Conservation (phyloP, 805 yeast genomes). For the Cephaloascus fragrans region DNA sequence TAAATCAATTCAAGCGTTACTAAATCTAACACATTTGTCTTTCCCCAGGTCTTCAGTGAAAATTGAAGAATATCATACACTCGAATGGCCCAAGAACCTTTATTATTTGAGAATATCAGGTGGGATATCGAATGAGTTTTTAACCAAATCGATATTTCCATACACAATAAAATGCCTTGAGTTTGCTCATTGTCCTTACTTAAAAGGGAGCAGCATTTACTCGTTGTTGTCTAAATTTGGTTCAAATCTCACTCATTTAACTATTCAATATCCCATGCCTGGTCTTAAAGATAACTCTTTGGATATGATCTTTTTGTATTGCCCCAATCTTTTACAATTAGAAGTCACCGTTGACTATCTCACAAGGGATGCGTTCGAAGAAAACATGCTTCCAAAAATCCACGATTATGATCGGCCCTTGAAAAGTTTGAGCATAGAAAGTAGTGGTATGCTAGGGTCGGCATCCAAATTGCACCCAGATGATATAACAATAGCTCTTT, state of each 20-base stretch:
- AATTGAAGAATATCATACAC: conserved; percentile 46
- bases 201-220: conserved; percentile 57
- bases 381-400: conserved; percentile 13
- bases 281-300: conserved; percentile 57
- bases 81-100: conserved; percentile 72
- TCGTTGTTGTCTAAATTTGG: conserved; percentile 59
- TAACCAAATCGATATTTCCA: conserved; percentile 66
- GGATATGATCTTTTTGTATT: conserved; percentile 63
- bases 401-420: conserved; percentile 37
- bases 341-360: conserved; percentile 77
- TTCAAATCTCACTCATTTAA: conserved; percentile 45
- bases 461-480: conserved; percentile 78
- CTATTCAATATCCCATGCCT: conserved; percentile 86
- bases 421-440: conserved; percentile 56
- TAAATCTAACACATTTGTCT: conserved; percentile 59
- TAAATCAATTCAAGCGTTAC: conserved; percentile 54
- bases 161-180: conserved; percentile 58
- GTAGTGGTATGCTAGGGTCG: conserved; percentile 83
- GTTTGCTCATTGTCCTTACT: conserved; percentile 79
- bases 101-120: conserved; percentile 75
- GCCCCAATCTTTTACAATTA: conserved; percentile 60
- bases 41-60: conserved; percentile 84
- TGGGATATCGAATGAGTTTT: conserved; percentile 77
- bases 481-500: conserved; percentile 76
- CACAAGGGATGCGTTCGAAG: conserved; percentile 30